phyloP scores from a whole-genome alignment of 2,329 filamentous ascomycete species.

The Talaromyces sp. region DNA sequence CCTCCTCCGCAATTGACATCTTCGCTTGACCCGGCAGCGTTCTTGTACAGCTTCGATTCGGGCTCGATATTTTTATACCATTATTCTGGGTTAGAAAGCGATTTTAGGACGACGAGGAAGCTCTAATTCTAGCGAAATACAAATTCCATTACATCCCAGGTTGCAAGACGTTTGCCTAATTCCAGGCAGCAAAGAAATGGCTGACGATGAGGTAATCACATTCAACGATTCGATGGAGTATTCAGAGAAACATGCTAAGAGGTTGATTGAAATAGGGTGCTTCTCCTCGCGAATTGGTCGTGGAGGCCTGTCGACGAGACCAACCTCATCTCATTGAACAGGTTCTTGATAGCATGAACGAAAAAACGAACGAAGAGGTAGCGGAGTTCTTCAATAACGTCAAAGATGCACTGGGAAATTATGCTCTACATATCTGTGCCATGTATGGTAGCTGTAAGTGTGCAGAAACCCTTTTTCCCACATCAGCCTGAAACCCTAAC shows the following conservation, averaged over 20 bases:
- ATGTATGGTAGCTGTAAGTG: constrained; percentile 74
- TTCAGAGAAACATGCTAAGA: not conserved
- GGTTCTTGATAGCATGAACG: constrained; percentile 58
- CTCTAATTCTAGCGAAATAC: not conserved
- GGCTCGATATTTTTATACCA: not conserved
- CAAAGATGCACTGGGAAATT: constrained; percentile 78
- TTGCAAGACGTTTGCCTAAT: not conserved
- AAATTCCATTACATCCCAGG: not conserved
- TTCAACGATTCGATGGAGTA: not conserved
- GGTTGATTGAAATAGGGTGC: constrained; percentile 59
- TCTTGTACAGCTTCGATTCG: not conserved
- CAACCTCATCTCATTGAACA: constrained; percentile 80
- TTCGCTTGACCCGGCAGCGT: constrained; percentile 14
- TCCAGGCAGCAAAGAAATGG: constrained; percentile 36
- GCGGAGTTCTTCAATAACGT: constrained; percentile 79
- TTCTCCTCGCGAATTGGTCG: constrained; percentile 73
- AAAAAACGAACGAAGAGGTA: constrained; percentile 57
- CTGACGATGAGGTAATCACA: constrained; percentile 39
- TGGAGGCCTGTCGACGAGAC: constrained; percentile 90
- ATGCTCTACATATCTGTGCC: constrained; percentile 85
- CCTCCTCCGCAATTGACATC: constrained; percentile 17
- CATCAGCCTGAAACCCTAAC: not conserved
- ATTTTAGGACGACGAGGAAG: not conserved
- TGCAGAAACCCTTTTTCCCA: not conserved
- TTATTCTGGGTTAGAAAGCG: not conserved